phyloP scores from a whole-genome alignment of 1,139 yeast genomes.

The Candida tetrigidarum region DNA sequence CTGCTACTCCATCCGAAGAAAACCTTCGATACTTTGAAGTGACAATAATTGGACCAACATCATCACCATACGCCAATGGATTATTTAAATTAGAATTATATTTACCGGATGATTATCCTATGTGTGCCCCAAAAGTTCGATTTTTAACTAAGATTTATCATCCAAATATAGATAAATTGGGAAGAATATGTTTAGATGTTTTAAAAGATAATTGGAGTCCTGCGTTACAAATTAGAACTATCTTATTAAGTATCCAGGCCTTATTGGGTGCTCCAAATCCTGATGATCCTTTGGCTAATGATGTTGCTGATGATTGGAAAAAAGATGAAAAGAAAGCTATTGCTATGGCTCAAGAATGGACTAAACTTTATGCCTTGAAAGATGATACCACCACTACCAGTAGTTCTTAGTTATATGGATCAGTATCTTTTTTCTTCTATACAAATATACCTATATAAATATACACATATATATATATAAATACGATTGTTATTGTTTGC shows the following conservation, averaged over 20 bases:
- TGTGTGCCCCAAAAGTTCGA: constrained; percentile 94
- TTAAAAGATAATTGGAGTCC: constrained; percentile 97
- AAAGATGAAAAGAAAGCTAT: constrained; percentile 81
- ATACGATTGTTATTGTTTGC: no score
- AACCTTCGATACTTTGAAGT: constrained; percentile 87
- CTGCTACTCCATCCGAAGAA: constrained; percentile 92
- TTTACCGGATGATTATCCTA: constrained; percentile 88
- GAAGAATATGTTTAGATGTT: constrained; percentile 94
- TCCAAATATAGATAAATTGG: constrained; percentile 94
- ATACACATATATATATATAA: not conserved
- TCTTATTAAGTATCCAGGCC: constrained; percentile 90
- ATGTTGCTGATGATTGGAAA: constrained; percentile 97
- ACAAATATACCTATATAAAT: no score
- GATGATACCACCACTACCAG: constrained; percentile 3
- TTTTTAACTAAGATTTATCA: constrained; percentile 93
- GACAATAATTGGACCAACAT: constrained; percentile 86
- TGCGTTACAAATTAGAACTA: constrained; percentile 95
- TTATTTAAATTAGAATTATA: constrained; percentile 75
- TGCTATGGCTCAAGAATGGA: constrained; percentile 88
- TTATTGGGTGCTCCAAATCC: constrained; percentile 96
- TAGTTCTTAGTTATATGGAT: no score
- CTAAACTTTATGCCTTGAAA: constrained; percentile 60
- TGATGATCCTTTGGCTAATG: constrained; percentile 97
- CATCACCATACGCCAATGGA: constrained; percentile 84
- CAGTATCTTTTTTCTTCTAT: no score